These are phyloP conservation scores for Gracilaria domingensis DNA, from an alignment of 23 red algal genomes.

Conservation along the genomic window DNA sequence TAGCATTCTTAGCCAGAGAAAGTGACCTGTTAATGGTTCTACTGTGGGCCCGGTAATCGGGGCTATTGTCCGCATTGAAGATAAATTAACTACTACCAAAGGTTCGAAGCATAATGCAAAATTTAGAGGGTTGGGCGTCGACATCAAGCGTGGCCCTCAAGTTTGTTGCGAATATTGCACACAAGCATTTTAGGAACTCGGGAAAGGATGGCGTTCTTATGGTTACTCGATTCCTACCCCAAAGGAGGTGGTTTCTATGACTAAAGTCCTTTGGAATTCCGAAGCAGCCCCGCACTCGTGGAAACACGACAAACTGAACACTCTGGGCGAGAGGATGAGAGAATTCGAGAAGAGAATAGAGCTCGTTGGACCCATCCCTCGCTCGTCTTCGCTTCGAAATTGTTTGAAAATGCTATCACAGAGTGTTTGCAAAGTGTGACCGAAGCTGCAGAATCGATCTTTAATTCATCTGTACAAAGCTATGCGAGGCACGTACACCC, in stretches of 20 bases:
- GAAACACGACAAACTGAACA: conserved; percentile 5
- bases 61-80: too few species aligned
- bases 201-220: conserved; percentile 37
- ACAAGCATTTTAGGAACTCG: conserved; percentile 22
- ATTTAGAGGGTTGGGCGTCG: too few species aligned
- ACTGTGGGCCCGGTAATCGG: too few species aligned
- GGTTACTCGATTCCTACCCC: conserved; percentile 34
- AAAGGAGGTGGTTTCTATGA: not conserved
- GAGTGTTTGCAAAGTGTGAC: not conserved
- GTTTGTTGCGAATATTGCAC: conserved; percentile 33
- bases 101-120: too few species aligned
- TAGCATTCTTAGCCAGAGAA: too few species aligned
- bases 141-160: too few species aligned
- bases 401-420: conserved; percentile 14
- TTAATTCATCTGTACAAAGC: conserved; percentile 24
- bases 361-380: conserved; percentile 44
- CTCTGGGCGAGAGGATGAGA: conserved; percentile 6
- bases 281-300: conserved; percentile 19
- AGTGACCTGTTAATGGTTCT: too few species aligned
- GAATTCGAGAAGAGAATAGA: conserved; percentile 29
- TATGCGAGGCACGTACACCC: conserved; percentile 6
- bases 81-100: too few species aligned
- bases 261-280: conserved; percentile 12
- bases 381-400: not conserved
- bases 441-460: conserved; percentile 1